Evolutionary conservation across 352 stramenopile genomes (phyloP).

Genomic region (Phytophthora pluvialis): DNA sequence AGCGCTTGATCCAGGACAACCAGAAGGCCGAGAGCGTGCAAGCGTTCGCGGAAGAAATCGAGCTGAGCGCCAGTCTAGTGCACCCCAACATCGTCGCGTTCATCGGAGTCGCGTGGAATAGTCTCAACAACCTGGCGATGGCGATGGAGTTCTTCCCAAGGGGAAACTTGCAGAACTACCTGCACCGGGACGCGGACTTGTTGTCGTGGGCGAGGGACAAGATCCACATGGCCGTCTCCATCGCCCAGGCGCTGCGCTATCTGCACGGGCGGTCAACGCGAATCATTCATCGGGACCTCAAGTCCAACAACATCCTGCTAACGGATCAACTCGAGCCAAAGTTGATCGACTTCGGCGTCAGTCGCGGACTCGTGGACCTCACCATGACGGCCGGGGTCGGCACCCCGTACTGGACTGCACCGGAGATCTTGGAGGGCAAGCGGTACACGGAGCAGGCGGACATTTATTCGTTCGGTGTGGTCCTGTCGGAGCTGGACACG

Average conservation of each 20-base stretch:
- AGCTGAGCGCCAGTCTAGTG: slow-evolving; percentile 52
- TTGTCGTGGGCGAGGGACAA: slow-evolving; percentile 44
- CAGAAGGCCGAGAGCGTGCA: slow-evolving; percentile 34
- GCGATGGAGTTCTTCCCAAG: slow-evolving; percentile 38
- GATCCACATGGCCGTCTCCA: slow-evolving; percentile 44
- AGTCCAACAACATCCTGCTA: slow-evolving; percentile 36
- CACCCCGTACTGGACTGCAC: slow-evolving; percentile 81
- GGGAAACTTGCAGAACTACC: slow-evolving; percentile 31
- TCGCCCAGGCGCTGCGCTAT: slow-evolving; percentile 37
- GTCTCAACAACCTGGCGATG: slow-evolving; percentile 37
- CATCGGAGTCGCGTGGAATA: slow-evolving; percentile 58
- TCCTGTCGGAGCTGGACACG: slow-evolving; percentile 53
- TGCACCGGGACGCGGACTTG: slow-evolving; percentile 22
- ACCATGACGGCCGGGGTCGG: slow-evolving; percentile 69
- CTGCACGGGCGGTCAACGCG: slow-evolving; percentile 20
- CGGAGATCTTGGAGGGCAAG: slow-evolving; percentile 60
- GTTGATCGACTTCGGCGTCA: slow-evolving; percentile 86
- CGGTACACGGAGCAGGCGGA: slow-evolving; percentile 60
- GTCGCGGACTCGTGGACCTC: slow-evolving; percentile 17
- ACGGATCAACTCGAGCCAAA: slow-evolving; percentile 65
- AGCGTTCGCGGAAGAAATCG: slow-evolving; percentile 58
- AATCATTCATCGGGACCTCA: slow-evolving; percentile 38
- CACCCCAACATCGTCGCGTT: slow-evolving; percentile 59
- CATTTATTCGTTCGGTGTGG: slow-evolving; percentile 67
- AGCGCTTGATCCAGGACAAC: slow-evolving; percentile 41